These are phyloP conservation scores for Phytophthora europaea DNA, from an alignment of 352 stramenopile species.

Conservation along the genomic window DNA sequence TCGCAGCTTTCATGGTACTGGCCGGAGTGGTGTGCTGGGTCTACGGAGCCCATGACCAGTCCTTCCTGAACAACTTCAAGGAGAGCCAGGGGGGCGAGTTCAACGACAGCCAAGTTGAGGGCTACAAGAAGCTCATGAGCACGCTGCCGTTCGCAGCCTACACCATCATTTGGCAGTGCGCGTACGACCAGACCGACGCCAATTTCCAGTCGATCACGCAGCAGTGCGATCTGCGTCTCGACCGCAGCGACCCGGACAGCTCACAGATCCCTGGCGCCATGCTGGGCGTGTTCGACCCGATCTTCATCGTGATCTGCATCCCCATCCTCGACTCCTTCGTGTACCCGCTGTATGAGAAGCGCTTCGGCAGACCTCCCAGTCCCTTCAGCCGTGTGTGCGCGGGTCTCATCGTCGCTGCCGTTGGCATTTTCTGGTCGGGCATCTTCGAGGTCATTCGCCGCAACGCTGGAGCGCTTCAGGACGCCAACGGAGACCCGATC, in stretches of 20 bases:
- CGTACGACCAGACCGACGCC: conserved; percentile 66
- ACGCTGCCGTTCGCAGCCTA: conserved; percentile 60
- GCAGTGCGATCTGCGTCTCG: conserved; percentile 61
- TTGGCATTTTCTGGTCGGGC: conserved; percentile 51
- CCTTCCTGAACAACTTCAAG: conserved; percentile 57
- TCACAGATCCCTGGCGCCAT: conserved; percentile 56
- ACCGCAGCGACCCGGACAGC: conserved; percentile 34
- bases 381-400: conserved; percentile 38
- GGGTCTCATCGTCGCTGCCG: conserved; percentile 42
- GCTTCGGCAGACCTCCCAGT: conserved; percentile 36
- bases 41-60: conserved; percentile 46
- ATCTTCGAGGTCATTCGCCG: conserved; percentile 56
- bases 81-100: conserved; percentile 47
- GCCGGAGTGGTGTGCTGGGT: conserved; percentile 58
- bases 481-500: conserved; percentile 37
- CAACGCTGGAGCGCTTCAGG: conserved; percentile 41
- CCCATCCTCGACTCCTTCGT: conserved; percentile 47
- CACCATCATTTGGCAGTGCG: conserved; percentile 68
- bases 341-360: conserved; percentile 48
- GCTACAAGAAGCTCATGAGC: conserved; percentile 63
- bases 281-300: conserved; percentile 54
- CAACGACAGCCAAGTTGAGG: conserved; percentile 50
- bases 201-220: conserved; percentile 74
- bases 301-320: conserved; percentile 50
- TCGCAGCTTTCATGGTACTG: conserved; percentile 44